Evolutionary conservation across 495 filamentous ascomycete species (phyloP), one percentile per base, ranked within the genome.

Genomic region (Daldinia decipiens): DNA sequence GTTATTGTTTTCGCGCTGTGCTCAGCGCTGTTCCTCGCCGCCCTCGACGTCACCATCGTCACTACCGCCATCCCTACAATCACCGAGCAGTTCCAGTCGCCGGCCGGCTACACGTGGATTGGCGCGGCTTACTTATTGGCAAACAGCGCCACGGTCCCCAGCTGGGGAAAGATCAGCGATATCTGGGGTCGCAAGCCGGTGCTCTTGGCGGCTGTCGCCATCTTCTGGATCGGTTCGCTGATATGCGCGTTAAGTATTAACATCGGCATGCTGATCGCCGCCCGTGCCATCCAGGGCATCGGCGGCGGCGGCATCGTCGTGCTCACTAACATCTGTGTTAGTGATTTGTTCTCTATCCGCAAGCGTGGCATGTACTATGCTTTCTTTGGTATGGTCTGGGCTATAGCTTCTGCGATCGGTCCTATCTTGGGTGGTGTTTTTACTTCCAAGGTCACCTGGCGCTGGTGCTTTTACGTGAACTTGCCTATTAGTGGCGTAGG

Each of bases 161-260:
- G 87, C 59, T 94, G 92, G 92, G 92, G 91, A 3, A 93, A 93
- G 73, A 77, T 93, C 50, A 89, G 86, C 73, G 93, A 95, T 69
- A 94, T 95, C 65, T 95, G 88, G 84, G 93, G 93, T 0, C 87
- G 93, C 38, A 97, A 95, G 74, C 87, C 86, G 5, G 87, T 94
- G 40, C 82, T 95, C 39, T 80, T 97, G 26, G 61, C 88, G 8
- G 91, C 92, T 29, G 91, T 90, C 38, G 78, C 84, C 19, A 78
- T 91, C 29, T 97, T 96, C 82, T 87, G 94, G 66, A 78, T 93
- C 29, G 92, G 89, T 4, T 92, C 89, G 72, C 79, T 95, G 55
- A 83, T 95, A 26, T 90, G 90, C 57, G 93, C 85, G 1, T 70
- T 92, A 51, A 85, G 89, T 24, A 82, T 84, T 47, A 91, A 83